Evolutionary conservation across 2,329 filamentous ascomycete genomes (phyloP).

Genomic region (Fusarium vanettenii): DNA sequence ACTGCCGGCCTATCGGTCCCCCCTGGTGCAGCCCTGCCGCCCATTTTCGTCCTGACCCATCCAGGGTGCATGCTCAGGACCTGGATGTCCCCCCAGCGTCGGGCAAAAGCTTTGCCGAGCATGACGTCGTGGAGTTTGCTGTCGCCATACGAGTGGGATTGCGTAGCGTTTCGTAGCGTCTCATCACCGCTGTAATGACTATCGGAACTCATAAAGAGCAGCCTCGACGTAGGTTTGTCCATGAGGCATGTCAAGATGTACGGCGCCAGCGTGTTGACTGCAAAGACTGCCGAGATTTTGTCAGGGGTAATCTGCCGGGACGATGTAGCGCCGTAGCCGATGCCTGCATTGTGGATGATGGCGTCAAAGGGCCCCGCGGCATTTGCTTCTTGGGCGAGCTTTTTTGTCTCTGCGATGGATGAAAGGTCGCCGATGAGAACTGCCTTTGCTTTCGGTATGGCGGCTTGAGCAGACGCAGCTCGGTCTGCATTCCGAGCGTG

Average conservation of each 20-base stretch:
- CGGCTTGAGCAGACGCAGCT: conserved; percentile 21
- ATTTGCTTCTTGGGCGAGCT: conserved; percentile 30
- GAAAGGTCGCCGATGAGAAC: conserved; percentile 28
- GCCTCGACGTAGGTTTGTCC: conserved; percentile 16
- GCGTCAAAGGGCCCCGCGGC: conserved; percentile 27
- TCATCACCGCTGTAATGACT: conserved; percentile 33
- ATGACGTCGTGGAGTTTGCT: conserved; percentile 36
- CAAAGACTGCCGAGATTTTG: conserved; percentile 31
- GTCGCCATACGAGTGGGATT: conserved; percentile 33
- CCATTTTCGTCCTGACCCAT: conserved; percentile 39
- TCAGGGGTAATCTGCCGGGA: conserved; percentile 14
- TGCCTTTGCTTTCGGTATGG: conserved; percentile 23
- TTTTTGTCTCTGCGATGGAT: conserved; percentile 30
- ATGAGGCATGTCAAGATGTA: conserved; percentile 33
- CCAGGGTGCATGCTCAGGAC: conserved; percentile 36
- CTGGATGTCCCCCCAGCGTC: conserved; percentile 25
- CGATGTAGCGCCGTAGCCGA: conserved; percentile 30
- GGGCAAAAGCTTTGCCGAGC: conserved; percentile 32
- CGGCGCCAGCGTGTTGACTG: conserved; percentile 32
- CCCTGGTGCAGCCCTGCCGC: conserved; percentile 24
- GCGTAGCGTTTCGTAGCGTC: conserved; percentile 17
- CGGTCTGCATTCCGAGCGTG: conserved; percentile 36
- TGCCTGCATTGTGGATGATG: conserved; percentile 35
- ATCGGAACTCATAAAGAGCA: conserved; percentile 35
- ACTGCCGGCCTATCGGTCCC: conserved; percentile 7